A percentile compares a stretch with the other conserved stretches of the same genome.
These are phyloP conservation scores for Cryptosporidium canis DNA, from an alignment of 169 alveolate genomes.

Conservation along the genomic window DNA sequence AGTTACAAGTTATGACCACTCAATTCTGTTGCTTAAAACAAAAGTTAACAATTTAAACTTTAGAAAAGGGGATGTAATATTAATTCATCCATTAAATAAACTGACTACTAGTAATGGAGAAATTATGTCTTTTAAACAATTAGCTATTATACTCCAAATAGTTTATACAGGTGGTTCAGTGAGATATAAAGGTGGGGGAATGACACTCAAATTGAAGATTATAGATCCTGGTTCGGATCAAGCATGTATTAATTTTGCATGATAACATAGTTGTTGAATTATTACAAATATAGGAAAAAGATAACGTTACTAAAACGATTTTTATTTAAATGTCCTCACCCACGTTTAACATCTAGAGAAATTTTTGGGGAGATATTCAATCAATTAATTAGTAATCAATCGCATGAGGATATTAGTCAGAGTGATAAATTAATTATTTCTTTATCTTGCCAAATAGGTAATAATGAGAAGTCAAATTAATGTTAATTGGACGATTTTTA, in stretches of 20 bases:
- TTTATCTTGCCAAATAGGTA: neutral
- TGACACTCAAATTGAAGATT: constrained; percentile 13
- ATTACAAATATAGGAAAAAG: neutral
- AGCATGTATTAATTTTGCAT: constrained; percentile 15
- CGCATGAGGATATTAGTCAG: neutral
- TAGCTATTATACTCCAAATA: neutral
- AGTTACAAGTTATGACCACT: constrained; percentile 18
- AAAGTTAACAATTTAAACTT: neutral
- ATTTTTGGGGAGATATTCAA: neutral
- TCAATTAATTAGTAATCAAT: neutral
- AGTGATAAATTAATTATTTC: neutral
- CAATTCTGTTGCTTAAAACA: neutral
- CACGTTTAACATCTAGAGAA: neutral
- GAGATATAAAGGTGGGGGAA: neutral
- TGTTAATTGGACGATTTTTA: neutral
- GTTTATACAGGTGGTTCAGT: neutral
- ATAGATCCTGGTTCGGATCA: constrained; percentile 31
- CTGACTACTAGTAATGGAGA: neutral
- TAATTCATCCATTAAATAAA: constrained; percentile 17
- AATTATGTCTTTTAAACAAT: constrained; percentile 39
- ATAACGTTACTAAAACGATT: neutral
- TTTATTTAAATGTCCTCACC: neutral
- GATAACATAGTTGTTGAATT: neutral
- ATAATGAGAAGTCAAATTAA: neutral
- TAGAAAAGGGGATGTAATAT: constrained; percentile 1